These are phyloP conservation scores for Orychophragmus violaceus DNA, from an alignment of 345 rosid genomes.

Conservation along the genomic window DNA sequence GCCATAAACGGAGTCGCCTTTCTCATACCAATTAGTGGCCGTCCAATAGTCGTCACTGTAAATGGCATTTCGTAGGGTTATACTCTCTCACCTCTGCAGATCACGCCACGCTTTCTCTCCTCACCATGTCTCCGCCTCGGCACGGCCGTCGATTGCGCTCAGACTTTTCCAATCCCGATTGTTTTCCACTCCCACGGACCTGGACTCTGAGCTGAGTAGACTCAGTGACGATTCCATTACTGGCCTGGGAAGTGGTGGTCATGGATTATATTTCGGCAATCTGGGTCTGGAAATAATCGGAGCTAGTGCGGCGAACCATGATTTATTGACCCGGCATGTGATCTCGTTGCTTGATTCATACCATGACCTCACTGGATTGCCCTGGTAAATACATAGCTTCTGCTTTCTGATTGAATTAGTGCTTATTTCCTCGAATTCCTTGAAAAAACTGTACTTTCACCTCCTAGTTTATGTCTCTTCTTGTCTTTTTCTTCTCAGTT, in stretches of 20 bases:
- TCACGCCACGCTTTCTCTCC: conserved; percentile 13
- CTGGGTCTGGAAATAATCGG: conserved; percentile 19
- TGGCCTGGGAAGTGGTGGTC: background rate
- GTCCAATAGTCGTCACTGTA: background rate
- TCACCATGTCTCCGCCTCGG: conserved; percentile 1
- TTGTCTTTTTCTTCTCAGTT: background rate
- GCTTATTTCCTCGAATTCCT: too few relatives aligned
- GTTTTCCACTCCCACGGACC: conserved; percentile 30
- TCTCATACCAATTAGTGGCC: background rate
- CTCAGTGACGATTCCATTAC: conserved; percentile 4
- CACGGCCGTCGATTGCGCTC: background rate
- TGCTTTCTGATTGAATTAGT: background rate
- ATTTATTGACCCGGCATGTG: conserved; percentile 43
- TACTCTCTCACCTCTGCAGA: conserved; percentile 47
- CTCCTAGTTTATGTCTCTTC: background rate
- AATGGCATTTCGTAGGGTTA: conserved; percentile 38
- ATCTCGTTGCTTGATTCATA: conserved; percentile 60
- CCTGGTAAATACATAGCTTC: conserved; percentile 45
- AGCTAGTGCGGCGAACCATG: conserved; percentile 29
- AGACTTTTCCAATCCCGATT: conserved; percentile 23
- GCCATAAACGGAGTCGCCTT: background rate
- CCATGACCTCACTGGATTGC: conserved; percentile 72
- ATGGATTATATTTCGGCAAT: conserved; percentile 21
- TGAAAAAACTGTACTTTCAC: background rate
- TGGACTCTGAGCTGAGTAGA: conserved; percentile 6